Conservation (phyloP, 345 rosid genomes). For the Excoecaria cochinchinensis region DNA sequence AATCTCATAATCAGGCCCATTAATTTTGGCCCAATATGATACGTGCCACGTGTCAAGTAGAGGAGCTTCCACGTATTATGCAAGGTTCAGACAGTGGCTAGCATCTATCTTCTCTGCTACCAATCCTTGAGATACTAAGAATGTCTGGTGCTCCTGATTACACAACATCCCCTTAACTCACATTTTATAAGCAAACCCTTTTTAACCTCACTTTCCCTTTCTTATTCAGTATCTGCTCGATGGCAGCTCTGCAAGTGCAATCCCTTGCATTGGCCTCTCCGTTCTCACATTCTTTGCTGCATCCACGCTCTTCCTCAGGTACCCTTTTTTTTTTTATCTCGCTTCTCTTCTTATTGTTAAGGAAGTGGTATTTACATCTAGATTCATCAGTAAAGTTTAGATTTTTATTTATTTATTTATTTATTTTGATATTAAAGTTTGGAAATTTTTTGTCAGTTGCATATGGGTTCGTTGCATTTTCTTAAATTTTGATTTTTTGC, state of each 20-base stretch:
- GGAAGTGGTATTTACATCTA: not conserved
- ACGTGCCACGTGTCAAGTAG: not conserved
- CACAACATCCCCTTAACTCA: conserved; percentile 22
- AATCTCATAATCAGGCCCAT: not conserved
- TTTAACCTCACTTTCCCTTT: not conserved
- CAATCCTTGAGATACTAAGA: conserved; percentile 5
- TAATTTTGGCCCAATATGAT: not conserved
- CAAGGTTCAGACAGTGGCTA: not conserved
- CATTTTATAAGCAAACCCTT: not conserved
- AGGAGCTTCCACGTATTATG: not conserved
- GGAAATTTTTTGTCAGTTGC: not conserved
- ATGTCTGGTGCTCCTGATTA: conserved; percentile 31
- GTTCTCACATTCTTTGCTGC: conserved; percentile 29
- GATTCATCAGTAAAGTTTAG: not conserved
- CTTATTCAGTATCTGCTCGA: conserved; percentile 12
- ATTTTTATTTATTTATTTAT: not conserved
- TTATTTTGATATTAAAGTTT: too few relatives aligned
- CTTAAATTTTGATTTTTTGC: not conserved
- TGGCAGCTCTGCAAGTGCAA: conserved; percentile 48
- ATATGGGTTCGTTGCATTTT: not conserved
- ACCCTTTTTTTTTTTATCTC: not conserved
- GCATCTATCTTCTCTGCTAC: not conserved
- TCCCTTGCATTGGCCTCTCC: conserved; percentile 47
- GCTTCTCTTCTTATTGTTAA: not conserved
- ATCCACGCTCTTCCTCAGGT: conserved; percentile 41